Conservation (phyloP, 2,329 filamentous ascomycete genomes). For the Cephalotrichum gorgonifer region DNA sequence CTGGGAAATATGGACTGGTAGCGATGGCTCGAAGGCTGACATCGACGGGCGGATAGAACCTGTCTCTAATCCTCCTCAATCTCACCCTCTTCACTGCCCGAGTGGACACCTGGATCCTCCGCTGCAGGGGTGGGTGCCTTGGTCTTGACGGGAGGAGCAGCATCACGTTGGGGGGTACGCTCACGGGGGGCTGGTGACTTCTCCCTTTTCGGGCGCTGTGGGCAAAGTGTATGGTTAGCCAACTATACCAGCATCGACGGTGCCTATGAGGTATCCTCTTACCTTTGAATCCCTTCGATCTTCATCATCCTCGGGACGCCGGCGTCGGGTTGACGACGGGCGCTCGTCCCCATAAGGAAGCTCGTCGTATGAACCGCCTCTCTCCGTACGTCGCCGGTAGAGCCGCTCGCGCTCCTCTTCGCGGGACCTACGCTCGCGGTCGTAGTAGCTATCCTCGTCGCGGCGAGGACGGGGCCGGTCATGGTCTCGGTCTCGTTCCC, state of each 20-base stretch:
- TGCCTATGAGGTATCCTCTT: conserved; percentile 12
- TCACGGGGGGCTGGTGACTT: conserved; percentile 43
- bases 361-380: conserved; percentile 71
- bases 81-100: conserved; percentile 94
- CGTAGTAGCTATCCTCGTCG: conserved; percentile 61
- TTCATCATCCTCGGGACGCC: conserved; percentile 71
- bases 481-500: conserved; percentile 27
- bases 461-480: conserved; percentile 46
- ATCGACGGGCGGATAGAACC: too few relatives aligned
- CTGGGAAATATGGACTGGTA: too few relatives aligned
- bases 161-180: conserved; percentile 49
- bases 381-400: conserved; percentile 71
- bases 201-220: conserved; percentile 48
- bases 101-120: conserved; percentile 57
- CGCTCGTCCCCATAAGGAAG: conserved; percentile 80
- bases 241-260: background rate
- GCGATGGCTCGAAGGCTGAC: too few relatives aligned
- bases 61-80: conserved; percentile 75
- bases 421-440: conserved; percentile 75
- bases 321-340: conserved; percentile 54
- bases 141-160: conserved; percentile 37
- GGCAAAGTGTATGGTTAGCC: background rate
- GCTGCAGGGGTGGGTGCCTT: conserved; percentile 33
- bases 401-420: conserved; percentile 84
- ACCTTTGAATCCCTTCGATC: conserved; percentile 62